phyloP scores from a whole-genome alignment of 306 rosid genomes.

The Psophocarpus tetragonolobus region DNA sequence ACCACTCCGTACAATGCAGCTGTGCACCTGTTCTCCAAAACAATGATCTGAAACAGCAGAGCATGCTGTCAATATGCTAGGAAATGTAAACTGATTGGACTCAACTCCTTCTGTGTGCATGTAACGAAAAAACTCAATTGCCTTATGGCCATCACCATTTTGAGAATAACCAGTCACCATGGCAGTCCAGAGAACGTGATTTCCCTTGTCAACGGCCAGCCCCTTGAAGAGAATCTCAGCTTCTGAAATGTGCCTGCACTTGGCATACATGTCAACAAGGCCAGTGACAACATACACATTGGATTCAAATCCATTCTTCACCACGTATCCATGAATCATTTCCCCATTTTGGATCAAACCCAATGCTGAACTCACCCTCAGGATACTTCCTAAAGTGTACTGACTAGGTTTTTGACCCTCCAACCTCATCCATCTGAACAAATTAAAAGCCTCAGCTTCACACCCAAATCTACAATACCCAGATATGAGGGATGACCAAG shows the following conservation, averaged over 20 bases:
- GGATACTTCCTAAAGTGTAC: constrained; percentile 68
- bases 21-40: constrained; percentile 79
- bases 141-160: constrained; percentile 63
- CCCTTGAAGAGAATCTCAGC: constrained; percentile 63
- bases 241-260: constrained; percentile 63
- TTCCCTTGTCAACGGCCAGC: constrained; percentile 46
- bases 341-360: constrained; percentile 63
- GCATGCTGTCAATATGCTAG: constrained; percentile 78
- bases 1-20: constrained; percentile 65
- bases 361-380: constrained; percentile 63
- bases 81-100: constrained; percentile 77
- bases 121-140: constrained; percentile 60
- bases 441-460: constrained; percentile 62
- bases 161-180: constrained; percentile 90
- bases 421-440: constrained; percentile 61
- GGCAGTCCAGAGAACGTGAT: constrained; percentile 74
- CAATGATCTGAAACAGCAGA: constrained; percentile 50
- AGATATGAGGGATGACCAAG: constrained; percentile 83
- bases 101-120: constrained; percentile 58
- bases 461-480: constrained; percentile 63
- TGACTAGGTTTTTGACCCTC: constrained; percentile 69
- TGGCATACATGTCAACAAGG: constrained; percentile 87
- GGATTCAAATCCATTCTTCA: constrained; percentile 51
- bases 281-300: constrained; percentile 66
- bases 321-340: too few species aligned